phyloP scores from a whole-genome alignment of 345 rosid species.

The Gossypium turneri region DNA sequence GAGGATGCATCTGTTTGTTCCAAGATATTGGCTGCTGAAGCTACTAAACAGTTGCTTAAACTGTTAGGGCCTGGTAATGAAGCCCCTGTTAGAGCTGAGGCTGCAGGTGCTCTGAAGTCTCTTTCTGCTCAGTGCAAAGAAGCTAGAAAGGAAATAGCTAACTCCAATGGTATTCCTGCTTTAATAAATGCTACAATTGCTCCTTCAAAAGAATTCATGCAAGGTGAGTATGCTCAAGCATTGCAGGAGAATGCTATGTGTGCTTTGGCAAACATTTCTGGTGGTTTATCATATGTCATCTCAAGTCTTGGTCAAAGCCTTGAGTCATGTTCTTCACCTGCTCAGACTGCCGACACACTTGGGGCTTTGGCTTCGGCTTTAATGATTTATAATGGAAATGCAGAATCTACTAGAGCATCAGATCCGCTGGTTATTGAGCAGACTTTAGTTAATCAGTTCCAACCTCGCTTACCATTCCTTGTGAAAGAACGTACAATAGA shows the following conservation, averaged over 20 bases:
- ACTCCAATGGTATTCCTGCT: conserved; percentile 85
- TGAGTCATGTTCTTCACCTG: conserved; percentile 92
- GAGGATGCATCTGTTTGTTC: conserved; percentile 90
- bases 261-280: conserved; percentile 97
- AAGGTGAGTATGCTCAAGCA: conserved; percentile 97
- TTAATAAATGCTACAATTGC: conserved; percentile 97
- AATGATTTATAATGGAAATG: conserved; percentile 92
- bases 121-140: conserved; percentile 93
- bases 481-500: conserved; percentile 98
- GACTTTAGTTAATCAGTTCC: conserved; percentile 87
- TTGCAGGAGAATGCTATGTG: conserved; percentile 99
- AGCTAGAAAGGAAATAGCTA: conserved; percentile 87
- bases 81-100: conserved; percentile 96
- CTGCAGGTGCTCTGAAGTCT: conserved; percentile 95
- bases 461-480: conserved; percentile 76
- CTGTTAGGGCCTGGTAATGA: conserved; percentile 93
- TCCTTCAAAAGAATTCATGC: conserved; percentile 99
- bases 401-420: conserved; percentile 79
- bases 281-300: conserved; percentile 95
- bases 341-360: conserved; percentile 91
- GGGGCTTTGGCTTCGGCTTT: conserved; percentile 99
- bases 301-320: conserved; percentile 99
- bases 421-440: conserved; percentile 74
- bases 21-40: conserved; percentile 82
- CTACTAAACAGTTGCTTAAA: conserved; percentile 83